A percentile compares a stretch with the other conserved stretches of the same genome.
Evolutionary conservation across 2,329 filamentous ascomycete species (phyloP).

Genomic region (Bisporella sp.): DNA sequence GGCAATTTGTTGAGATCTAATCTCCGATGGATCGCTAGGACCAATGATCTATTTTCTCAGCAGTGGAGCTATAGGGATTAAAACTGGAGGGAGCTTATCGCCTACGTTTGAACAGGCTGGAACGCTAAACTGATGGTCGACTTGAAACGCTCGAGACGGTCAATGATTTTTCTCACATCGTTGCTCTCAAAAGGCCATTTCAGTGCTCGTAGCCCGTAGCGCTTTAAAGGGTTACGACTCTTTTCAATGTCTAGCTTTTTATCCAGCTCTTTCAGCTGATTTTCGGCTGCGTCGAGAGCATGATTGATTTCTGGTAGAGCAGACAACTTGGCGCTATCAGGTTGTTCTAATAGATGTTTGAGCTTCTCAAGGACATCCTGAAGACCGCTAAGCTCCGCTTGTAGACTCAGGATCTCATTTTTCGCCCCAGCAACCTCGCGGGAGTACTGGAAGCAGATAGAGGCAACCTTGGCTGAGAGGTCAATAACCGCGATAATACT

Average conservation of each 20-base stretch:
- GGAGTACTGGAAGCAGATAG: neutral
- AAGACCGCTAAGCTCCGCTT: neutral
- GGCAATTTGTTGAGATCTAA: conserved; percentile 10
- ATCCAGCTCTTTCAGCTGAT: neutral
- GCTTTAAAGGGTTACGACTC: neutral
- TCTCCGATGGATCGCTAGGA: neutral
- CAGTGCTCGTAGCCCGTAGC: neutral
- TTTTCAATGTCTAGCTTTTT: neutral
- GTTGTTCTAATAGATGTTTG: neutral
- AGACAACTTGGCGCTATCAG: neutral
- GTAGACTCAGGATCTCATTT: neutral
- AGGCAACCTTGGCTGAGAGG: neutral
- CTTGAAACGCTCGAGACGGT: conserved; percentile 1
- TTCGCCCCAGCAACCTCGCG: neutral
- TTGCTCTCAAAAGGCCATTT: conserved; percentile 4
- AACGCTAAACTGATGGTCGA: neutral
- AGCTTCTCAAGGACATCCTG: neutral
- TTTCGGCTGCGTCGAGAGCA: neutral
- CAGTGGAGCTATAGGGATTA: neutral
- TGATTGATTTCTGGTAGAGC: neutral
- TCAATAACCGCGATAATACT: neutral
- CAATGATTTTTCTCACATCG: conserved; percentile 1
- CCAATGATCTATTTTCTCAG: too few relatives aligned
- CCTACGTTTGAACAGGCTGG: neutral
- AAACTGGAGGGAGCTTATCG: too few relatives aligned